Conservation (phyloP, 108 stramenopile species). For the Cyclotella cryptica region DNA sequence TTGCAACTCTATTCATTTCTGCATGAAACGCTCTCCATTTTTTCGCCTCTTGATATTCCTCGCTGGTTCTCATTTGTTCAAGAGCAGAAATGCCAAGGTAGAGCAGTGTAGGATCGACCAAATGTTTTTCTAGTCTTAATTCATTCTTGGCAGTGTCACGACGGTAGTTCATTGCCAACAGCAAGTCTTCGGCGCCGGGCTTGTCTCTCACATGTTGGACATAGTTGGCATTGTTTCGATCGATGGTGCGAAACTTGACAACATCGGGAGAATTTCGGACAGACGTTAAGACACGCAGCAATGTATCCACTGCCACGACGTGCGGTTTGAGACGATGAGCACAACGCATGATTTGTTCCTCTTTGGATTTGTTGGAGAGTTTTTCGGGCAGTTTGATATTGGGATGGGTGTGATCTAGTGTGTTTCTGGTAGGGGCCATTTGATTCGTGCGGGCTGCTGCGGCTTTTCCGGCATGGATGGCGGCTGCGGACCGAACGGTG, state of each 20-base stretch:
- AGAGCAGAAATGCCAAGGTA: constrained; percentile 83
- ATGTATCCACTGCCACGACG: constrained; percentile 79
- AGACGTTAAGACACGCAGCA: constrained; percentile 57
- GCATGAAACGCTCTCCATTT: constrained; percentile 42
- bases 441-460: constrained; percentile 39
- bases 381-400: constrained; percentile 75
- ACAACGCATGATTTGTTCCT: constrained; percentile 80
- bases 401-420: constrained; percentile 58
- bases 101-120: constrained; percentile 74
- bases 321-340: constrained; percentile 72
- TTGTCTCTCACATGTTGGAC: constrained; percentile 56
- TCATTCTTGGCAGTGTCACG: constrained; percentile 33
- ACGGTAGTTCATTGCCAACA: constrained; percentile 82
- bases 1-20: constrained; percentile 47
- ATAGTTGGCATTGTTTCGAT: constrained; percentile 64
- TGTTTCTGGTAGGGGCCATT: constrained; percentile 15
- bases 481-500: constrained; percentile 44
- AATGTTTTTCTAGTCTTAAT: constrained; percentile 55
- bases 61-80: constrained; percentile 63
- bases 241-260: constrained; percentile 71
- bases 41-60: constrained; percentile 70
- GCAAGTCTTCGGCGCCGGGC: constrained; percentile 80
- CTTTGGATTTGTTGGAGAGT: constrained; percentile 74
- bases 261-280: constrained; percentile 60
- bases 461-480: constrained; percentile 57